A percentile compares a stretch with the other conserved stretches of the same genome.
These are phyloP conservation scores for Solanum medicagineum DNA, from an alignment of 257 asterid genomes.

Conservation along the genomic window DNA sequence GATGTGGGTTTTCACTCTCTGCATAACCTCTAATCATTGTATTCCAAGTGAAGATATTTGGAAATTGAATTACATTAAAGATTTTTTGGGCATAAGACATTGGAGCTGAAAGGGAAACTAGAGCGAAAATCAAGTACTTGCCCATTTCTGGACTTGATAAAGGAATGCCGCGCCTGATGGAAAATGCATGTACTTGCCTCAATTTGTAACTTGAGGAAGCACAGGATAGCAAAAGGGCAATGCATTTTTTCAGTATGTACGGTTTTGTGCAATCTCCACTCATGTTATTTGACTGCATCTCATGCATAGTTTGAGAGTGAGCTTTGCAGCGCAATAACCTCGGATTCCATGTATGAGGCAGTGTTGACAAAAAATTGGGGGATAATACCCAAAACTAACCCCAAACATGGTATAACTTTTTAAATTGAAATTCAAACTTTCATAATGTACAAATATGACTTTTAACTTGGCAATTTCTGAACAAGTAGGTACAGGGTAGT, in stretches of 20 bases:
- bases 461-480: too few relatives aligned
- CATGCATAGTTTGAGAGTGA: background rate
- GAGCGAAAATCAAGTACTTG: slow-evolving; percentile 43
- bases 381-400: too few relatives aligned
- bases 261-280: slow-evolving; percentile 20
- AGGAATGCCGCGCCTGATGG: slow-evolving; percentile 55
- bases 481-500: too few relatives aligned
- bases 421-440: too few relatives aligned
- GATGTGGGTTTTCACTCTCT: slow-evolving; percentile 56
- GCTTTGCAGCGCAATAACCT: too few relatives aligned
- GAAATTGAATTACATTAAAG: slow-evolving; percentile 42
- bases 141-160: slow-evolving; percentile 47
- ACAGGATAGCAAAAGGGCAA: slow-evolving; percentile 57
- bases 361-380: too few relatives aligned
- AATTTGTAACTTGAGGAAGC: slow-evolving; percentile 47
- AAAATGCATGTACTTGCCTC: slow-evolving; percentile 61
- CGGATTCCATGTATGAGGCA: too few relatives aligned
- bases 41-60: slow-evolving; percentile 66
- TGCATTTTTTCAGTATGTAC: slow-evolving; percentile 51
- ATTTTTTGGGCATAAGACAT: slow-evolving; percentile 49
- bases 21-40: slow-evolving; percentile 84
- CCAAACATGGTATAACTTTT: too few relatives aligned
- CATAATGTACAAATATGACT: too few relatives aligned
- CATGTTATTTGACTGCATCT: background rate
- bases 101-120: slow-evolving; percentile 53